Conservation (phyloP, 805 yeast species). For the Starmerella bombi region DNA sequence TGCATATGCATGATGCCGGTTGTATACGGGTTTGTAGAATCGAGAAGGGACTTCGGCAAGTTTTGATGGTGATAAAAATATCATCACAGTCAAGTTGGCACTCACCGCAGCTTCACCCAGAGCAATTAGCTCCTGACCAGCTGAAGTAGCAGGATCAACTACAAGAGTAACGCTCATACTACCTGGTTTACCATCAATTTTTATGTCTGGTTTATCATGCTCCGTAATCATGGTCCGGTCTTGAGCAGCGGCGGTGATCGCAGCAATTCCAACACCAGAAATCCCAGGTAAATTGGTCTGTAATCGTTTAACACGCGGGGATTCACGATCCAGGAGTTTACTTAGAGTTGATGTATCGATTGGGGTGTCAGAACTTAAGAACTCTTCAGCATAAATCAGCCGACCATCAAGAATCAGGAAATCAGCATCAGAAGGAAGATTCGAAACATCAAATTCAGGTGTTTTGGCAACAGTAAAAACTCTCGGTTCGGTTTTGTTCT, state of each 20-base stretch:
- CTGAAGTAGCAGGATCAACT: constrained; percentile 60
- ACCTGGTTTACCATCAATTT: background rate
- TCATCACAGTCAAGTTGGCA: constrained; percentile 27
- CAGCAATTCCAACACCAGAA: constrained; percentile 9
- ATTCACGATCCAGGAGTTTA: constrained; percentile 13
- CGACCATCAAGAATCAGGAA: constrained; percentile 18
- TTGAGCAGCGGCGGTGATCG: constrained; percentile 4
- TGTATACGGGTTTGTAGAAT: constrained; percentile 16
- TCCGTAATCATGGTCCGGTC: constrained; percentile 5
- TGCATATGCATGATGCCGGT: constrained; percentile 21
- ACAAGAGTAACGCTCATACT: constrained; percentile 21
- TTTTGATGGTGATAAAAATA: constrained; percentile 25
- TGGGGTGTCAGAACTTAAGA: background rate
- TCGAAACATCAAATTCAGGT: constrained; percentile 1
- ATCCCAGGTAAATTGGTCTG: constrained; percentile 5
- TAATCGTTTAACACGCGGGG: constrained; percentile 12
- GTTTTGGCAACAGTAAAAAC: constrained; percentile 3
- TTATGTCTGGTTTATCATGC: constrained; percentile 6
- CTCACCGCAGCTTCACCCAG: constrained; percentile 26
- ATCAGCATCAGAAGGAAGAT: constrained; percentile 7
- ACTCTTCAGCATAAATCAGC: background rate
- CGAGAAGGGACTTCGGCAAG: constrained; percentile 14
- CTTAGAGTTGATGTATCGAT: constrained; percentile 1
- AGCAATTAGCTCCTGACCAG: constrained; percentile 49
- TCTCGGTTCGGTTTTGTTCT: constrained; percentile 10